Evolutionary conservation across 495 filamentous ascomycete species (phyloP).

Genomic region (Aspergillus kassunensis): DNA sequence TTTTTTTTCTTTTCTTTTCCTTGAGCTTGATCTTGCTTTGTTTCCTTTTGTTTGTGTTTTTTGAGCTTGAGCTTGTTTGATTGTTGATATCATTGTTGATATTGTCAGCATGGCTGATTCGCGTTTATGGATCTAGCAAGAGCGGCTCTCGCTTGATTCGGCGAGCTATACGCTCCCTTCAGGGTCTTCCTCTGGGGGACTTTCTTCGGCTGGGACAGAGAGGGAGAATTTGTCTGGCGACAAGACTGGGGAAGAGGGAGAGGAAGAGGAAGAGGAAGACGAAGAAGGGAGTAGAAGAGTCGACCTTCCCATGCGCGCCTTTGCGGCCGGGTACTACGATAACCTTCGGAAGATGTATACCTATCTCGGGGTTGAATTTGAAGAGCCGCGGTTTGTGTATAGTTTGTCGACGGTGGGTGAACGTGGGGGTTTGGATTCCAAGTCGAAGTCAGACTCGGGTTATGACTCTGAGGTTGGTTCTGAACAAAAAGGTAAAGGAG

Average conservation of each 20-base stretch:
- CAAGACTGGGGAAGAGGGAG: neutral
- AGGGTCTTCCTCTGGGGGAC: neutral
- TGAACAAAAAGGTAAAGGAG: neutral
- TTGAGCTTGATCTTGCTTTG: no score
- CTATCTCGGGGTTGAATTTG: constrained; percentile 43
- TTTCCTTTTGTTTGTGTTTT: neutral
- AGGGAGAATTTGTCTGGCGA: neutral
- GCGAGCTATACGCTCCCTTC: constrained; percentile 10
- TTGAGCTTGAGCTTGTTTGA: no score
- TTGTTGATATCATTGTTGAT: no score
- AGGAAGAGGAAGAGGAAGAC: neutral
- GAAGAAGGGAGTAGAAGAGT: constrained; percentile 24
- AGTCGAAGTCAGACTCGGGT: no score
- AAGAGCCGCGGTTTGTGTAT: constrained; percentile 38
- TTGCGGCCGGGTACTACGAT: constrained; percentile 52
- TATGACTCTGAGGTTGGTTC: neutral
- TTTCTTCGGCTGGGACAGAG: neutral
- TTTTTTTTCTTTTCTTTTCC: neutral
- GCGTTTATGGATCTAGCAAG: no score
- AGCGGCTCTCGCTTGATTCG: constrained; percentile 25
- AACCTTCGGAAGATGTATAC: constrained; percentile 52
- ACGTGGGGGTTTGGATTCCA: neutral
- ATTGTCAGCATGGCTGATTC: no score
- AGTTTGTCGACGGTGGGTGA: constrained; percentile 10
- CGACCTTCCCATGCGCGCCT: constrained; percentile 57